Conservation (phyloP, 257 asterid species). For the Fraxinus quadrangulata region DNA sequence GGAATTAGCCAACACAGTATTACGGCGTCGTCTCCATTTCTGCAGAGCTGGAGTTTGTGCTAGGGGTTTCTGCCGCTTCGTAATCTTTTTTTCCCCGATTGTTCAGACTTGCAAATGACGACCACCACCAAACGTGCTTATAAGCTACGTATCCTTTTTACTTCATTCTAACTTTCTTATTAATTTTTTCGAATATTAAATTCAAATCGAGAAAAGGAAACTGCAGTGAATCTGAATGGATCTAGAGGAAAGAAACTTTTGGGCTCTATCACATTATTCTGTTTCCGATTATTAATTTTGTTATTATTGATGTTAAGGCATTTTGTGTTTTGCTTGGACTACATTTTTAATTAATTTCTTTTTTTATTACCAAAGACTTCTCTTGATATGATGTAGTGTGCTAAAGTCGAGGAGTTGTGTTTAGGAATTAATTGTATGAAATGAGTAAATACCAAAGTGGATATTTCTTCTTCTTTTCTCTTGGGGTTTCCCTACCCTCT, state of each 20-base stretch:
- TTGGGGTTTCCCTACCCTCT: background rate
- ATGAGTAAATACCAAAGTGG: background rate
- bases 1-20: constrained; percentile 11
- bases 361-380: background rate
- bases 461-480: background rate
- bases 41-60: constrained; percentile 38
- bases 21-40: constrained; percentile 24
- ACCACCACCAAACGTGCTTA: constrained; percentile 95
- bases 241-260: constrained; percentile 28
- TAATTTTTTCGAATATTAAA: background rate
- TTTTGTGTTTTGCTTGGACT: constrained; percentile 16
- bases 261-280: constrained; percentile 9
- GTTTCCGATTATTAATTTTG: background rate
- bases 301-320: constrained; percentile 9
- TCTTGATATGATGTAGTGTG: background rate
- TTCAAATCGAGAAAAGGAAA: constrained; percentile 21
- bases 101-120: constrained; percentile 47
- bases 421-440: background rate
- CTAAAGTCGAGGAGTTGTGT: background rate
- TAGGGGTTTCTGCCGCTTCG: constrained; percentile 42
- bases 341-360: background rate
- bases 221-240: constrained; percentile 26
- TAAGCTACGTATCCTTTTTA: constrained; percentile 96
- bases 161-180: background rate
- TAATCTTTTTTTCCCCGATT: constrained; percentile 10